Percentiles rank a stretch among this genome's conserved stretches.
These are phyloP conservation scores for Quercus lobata DNA, from an alignment of 331 rosid genomes.

Conservation along the genomic window DNA sequence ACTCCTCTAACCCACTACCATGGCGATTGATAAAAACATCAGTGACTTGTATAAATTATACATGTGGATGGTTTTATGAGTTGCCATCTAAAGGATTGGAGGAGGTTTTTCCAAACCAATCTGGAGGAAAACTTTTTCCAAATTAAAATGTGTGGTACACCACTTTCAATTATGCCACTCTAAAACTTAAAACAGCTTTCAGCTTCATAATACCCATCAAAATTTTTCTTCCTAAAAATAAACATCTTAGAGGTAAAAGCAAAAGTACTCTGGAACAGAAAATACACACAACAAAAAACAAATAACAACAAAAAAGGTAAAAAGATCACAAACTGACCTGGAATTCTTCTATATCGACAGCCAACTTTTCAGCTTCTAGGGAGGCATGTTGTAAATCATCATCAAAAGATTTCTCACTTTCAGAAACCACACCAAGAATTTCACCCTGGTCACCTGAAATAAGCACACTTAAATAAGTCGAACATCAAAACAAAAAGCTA, in stretches of 20 bases:
- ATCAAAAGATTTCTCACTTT: slow-evolving; percentile 40
- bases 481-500: neutral
- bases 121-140: no score
- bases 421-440: slow-evolving; percentile 39
- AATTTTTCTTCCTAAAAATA: neutral
- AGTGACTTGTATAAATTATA: no score
- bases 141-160: no score
- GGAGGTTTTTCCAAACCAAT: no score
- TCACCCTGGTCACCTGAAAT: slow-evolving; percentile 57
- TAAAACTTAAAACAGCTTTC: no score
- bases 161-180: no score
- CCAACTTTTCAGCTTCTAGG: slow-evolving; percentile 45
- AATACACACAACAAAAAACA: neutral
- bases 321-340: slow-evolving; percentile 35
- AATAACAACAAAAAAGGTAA: no score
- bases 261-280: neutral
- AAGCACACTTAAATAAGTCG: slow-evolving; percentile 21
- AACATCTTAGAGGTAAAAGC: slow-evolving; percentile 1
- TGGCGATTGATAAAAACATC: no score
- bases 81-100: no score
- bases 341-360: slow-evolving; percentile 22
- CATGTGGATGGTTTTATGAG: no score
- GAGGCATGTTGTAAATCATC: slow-evolving; percentile 37
- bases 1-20: no score
- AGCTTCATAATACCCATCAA: neutral